Base-by-base conservation (phyloP, 2,329 filamentous ascomycete species). In the Celoporthe dispersa region DNA sequence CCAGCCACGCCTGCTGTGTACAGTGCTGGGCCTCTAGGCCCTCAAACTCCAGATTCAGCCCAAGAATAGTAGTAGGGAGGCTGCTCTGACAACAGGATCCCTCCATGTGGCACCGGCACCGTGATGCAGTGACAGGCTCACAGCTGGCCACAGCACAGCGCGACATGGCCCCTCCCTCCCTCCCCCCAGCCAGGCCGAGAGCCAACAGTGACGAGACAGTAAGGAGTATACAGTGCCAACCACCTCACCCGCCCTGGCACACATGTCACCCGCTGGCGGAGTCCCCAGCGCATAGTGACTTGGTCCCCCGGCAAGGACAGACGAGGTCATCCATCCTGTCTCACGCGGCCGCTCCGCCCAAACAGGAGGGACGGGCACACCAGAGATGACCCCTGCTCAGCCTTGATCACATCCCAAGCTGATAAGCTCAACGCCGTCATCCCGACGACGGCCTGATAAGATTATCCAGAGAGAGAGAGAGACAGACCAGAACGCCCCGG, bases 371-470 rank as follows among this genome's bases (percentile, higher is more conserved):
- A 31, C 25, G 22, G 44, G 22, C 44, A n/a, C 51, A 55, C 14
- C 53, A 28, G 28, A 60, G 57, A 22, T 35, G 57, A 60, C 37
- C 60, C 60, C 39, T 63, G 60, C 39, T 63, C 60, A 63, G 60
- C 37, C 35, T 63, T 22, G 31, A 61, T 61, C 59, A 37, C 5
- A 57, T 31, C 51, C 55, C 55, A 19, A 33, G 35, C 19, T 64
- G 62, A 64, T 64, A 64, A 64, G 62, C 39, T 39, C 62, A 51
- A 16, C 62, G 12, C 62, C 62, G 62, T 64, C 62, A 64, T 64
- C 39, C 62, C 62, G 62, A 64, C 41, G 19, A 48, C 16, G 39
- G 41, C 39, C 62, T 41, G 62, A 64, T 64, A 64, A 64, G 62
- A 51, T 48, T 25, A 51, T 37, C 35, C 22, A 48, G 44, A 48